A percentile compares a stretch with the other conserved stretches of the same genome.
Evolutionary conservation across 192 early-diverging fungal species (phyloP).

Genomic region (Coemansia sp.): DNA sequence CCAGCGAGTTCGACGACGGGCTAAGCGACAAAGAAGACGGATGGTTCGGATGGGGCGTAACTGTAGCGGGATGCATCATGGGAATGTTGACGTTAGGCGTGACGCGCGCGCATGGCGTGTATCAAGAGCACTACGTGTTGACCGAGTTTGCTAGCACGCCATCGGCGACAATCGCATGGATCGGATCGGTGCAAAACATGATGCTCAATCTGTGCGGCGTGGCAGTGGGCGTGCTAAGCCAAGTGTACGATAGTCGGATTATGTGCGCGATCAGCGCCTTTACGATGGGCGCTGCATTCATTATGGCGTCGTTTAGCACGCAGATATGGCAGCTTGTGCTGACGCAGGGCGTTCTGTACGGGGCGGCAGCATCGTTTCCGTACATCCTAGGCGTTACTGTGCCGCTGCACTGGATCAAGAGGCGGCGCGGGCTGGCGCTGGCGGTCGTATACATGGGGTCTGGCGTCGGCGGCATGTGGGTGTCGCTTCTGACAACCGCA

Average conservation of each 20-base stretch:
- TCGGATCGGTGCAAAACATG: slow-evolving; percentile 51
- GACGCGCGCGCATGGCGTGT: slow-evolving; percentile 51
- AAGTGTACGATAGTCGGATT: slow-evolving; percentile 26
- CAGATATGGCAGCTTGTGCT: slow-evolving; percentile 54
- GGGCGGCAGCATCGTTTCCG: slow-evolving; percentile 40
- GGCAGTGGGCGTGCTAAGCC: slow-evolving; percentile 40
- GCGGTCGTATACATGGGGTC: slow-evolving; percentile 43
- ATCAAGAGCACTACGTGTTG: slow-evolving; percentile 45
- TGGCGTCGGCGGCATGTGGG: slow-evolving; percentile 47
- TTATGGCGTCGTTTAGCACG: slow-evolving; percentile 54
- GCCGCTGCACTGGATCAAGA: slow-evolving; percentile 43
- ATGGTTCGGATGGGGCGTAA: slow-evolving; percentile 41
- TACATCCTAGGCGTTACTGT: slow-evolving; percentile 49
- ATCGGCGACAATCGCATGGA: slow-evolving; percentile 40
- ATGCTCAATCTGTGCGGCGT: slow-evolving; percentile 47
- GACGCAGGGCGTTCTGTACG: slow-evolving; percentile 53
- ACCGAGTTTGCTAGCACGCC: slow-evolving; percentile 28
- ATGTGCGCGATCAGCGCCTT: slow-evolving; percentile 27
- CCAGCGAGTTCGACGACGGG: slow-evolving; percentile 10
- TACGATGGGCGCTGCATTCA: slow-evolving; percentile 33
- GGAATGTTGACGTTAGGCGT: slow-evolving; percentile 47
- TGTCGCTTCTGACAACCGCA: slow-evolving; percentile 31
- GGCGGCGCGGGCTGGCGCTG: slow-evolving; percentile 36
- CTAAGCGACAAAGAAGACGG: slow-evolving; percentile 22
- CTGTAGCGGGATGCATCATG: slow-evolving; percentile 38